Evolutionary conservation across 2,329 filamentous ascomycete species (phyloP).

Genomic region (Xylariaceae sp.): DNA sequence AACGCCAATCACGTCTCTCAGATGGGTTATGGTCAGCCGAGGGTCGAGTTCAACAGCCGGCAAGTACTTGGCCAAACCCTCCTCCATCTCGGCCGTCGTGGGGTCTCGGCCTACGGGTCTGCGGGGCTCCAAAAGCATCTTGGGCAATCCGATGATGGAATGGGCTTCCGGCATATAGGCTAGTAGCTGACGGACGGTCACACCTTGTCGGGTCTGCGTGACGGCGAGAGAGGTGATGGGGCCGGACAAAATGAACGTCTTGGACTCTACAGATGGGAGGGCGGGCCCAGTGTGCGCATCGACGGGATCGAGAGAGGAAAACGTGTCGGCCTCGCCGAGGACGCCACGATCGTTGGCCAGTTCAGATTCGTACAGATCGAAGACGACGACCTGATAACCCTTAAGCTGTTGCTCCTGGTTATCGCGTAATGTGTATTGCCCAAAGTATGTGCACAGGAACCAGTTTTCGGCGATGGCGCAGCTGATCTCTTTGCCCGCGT

Average conservation of each 20-base stretch:
- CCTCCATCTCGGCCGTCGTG: constrained; percentile 73
- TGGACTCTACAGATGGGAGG: constrained; percentile 73
- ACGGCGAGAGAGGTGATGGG: constrained; percentile 78
- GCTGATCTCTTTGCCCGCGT: constrained; percentile 68
- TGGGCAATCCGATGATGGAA: constrained; percentile 76
- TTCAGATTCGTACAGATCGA: constrained; percentile 87
- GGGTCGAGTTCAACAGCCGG: constrained; percentile 82
- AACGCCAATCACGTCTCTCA: constrained; percentile 76
- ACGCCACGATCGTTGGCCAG: constrained; percentile 81
- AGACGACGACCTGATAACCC: constrained; percentile 81
- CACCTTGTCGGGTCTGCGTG: constrained; percentile 88
- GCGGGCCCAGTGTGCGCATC: constrained; percentile 53
- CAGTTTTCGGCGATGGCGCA: constrained; percentile 90
- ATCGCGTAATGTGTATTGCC: constrained; percentile 56
- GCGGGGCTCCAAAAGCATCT: constrained; percentile 76
- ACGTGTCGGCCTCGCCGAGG: constrained; percentile 66
- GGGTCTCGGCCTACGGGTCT: constrained; percentile 83
- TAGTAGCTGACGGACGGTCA: constrained; percentile 78
- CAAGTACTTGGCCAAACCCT: constrained; percentile 75
- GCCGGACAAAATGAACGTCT: constrained; percentile 77
- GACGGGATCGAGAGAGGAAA: constrained; percentile 71
- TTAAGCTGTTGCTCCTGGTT: constrained; percentile 59
- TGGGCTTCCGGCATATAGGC: constrained; percentile 72
- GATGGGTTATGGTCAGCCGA: constrained; percentile 75
- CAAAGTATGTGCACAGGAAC: constrained; percentile 82